phyloP scores from a whole-genome alignment of 2,329 filamentous ascomycete genomes.

The Chrysoporthe cubensis region DNA sequence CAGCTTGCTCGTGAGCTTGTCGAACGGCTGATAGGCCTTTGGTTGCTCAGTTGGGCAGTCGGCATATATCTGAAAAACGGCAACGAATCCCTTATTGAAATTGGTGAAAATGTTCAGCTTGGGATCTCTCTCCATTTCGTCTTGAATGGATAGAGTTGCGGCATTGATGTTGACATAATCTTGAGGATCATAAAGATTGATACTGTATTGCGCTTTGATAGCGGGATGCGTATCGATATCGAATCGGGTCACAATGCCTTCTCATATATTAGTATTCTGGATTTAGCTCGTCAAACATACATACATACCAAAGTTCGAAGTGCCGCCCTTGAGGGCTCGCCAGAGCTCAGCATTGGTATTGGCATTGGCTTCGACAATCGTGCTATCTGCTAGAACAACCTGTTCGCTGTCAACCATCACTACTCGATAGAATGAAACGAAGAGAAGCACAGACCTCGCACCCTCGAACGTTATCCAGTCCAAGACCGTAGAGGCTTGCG shows the following conservation, averaged over 20 bases:
- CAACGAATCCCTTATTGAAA: conserved; percentile 23
- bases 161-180: conserved; percentile 29
- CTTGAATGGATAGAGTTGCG: conserved; percentile 24
- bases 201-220: conserved; percentile 28
- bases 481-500: conserved; percentile 30
- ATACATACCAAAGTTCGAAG: conserved; percentile 30
- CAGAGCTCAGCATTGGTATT: conserved; percentile 27
- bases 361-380: conserved; percentile 30
- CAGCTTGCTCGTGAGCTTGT: conserved; percentile 20
- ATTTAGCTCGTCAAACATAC: background rate
- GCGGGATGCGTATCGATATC: conserved; percentile 29
- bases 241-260: conserved; percentile 32
- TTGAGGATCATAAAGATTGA: conserved; percentile 29
- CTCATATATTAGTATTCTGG: too few species aligned
- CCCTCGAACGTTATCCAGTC: conserved; percentile 29
- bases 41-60: conserved; percentile 11
- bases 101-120: conserved; percentile 28
- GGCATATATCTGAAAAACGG: conserved; percentile 30
- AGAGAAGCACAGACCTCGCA: conserved; percentile 27
- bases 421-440: background rate
- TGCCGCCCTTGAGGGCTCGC: conserved; percentile 31
- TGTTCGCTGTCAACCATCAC: conserved; percentile 3
- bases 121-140: conserved; percentile 31
- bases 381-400: conserved; percentile 31
- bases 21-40: conserved; percentile 28